Evolutionary conservation across 148 eudicot species (phyloP), one percentile per base, ranked within the genome.

Genomic region (Amaranthus hypochondriacus): DNA sequence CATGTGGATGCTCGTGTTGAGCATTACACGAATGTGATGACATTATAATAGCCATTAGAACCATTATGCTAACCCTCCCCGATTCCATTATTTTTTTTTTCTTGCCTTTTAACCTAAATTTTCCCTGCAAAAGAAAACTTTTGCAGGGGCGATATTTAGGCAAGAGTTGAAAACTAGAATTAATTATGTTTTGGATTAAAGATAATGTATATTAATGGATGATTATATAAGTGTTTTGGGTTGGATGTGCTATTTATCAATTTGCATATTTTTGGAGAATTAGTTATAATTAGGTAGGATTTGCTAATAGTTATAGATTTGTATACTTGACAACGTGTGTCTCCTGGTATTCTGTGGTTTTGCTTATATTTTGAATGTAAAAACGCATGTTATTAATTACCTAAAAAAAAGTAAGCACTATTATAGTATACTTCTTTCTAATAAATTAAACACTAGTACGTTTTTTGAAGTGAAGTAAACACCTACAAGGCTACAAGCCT

Each of bases 131-230:
- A 57, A 28, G 39, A 28, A 28, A 28, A 28, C 39, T 28, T 57
- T 64, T 66, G 54, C 69, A 47, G 54, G 69, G 69, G 49, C 15
- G 28, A 28, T 66, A 13, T 15, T 66, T 66, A 48, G 69, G 69
- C 18, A 5, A 14, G 69, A 7, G 12, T 66, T 66, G 54, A 66
- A 66, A 54, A 48, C 54, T 47, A 48, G 53, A 28, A 28, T 28
- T 1, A 28, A 28, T 28, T 28, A 28, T 28, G 39, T 28, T 28
- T 28, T 28, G 39, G 39, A 28, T 28, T 28, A 9, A 47, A n/a
- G 18, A 48, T 47, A 39, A 15, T 47, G 9, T n/a, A 48, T 3
- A 59, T 13, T 0, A 47, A 65, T 60, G 9, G 4, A 44, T 5
- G 69, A 66, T 66, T 48, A 47, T 66, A 66, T 47, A 66, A 28